A percentile compares a stretch with the other conserved stretches of the same genome.
These are phyloP conservation scores for Eucalyptus decipiens DNA, from an alignment of 345 rosid species.

Conservation along the genomic window DNA sequence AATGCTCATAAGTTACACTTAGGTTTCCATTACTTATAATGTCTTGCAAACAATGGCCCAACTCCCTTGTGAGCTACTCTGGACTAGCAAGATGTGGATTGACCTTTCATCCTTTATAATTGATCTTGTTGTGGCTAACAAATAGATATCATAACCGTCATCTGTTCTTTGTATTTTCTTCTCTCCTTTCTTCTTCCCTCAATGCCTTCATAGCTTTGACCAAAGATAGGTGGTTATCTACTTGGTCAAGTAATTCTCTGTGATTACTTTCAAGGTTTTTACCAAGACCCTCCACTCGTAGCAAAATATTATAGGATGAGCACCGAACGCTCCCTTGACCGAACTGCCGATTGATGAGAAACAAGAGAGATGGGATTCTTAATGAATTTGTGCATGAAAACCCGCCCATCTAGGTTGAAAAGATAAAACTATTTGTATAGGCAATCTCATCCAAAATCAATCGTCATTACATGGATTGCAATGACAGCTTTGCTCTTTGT, in stretches of 20 bases:
- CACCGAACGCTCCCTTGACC: rapidly evolving
- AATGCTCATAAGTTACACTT: conserved; percentile 27
- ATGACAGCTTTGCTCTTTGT: too few relatives aligned
- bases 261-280: too few relatives aligned
- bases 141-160: not conserved
- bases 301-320: not conserved
- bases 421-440: too few relatives aligned
- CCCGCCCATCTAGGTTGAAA: too few relatives aligned
- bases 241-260: not conserved
- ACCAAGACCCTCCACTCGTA: too few relatives aligned
- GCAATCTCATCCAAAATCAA: too few relatives aligned
- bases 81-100: not conserved
- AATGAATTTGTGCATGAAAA: too few relatives aligned
- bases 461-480: too few relatives aligned
- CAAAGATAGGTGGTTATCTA: conserved; percentile 57
- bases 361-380: too few relatives aligned
- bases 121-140: not conserved
- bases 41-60: not conserved
- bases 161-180: conserved; percentile 48
- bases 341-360: too few relatives aligned
- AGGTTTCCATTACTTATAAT: not conserved
- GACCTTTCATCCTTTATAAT: not conserved
- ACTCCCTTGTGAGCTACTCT: not conserved
- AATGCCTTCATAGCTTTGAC: conserved; percentile 39
- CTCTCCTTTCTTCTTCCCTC: conserved; percentile 56